Conservation (phyloP, 441 rosid species). For the Lepidium campestre region DNA sequence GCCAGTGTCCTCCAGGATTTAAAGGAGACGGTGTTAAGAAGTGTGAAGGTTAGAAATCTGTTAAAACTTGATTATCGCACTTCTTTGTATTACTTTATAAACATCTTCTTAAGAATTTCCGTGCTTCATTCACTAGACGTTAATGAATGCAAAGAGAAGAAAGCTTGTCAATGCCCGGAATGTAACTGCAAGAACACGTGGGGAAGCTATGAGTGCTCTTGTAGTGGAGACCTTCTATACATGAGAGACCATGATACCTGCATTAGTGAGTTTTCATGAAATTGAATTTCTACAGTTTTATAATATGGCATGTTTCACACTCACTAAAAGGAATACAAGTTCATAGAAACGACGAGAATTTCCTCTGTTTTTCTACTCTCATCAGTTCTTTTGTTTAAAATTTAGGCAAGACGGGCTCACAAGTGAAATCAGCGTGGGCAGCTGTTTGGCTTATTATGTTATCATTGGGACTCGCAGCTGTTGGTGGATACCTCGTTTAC, state of each 20-base stretch:
- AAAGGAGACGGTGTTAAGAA: slow-evolving; percentile 78
- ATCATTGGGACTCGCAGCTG: slow-evolving; percentile 76
- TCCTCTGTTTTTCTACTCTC: background rate
- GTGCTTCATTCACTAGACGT: slow-evolving; percentile 40
- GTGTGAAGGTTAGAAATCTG: slow-evolving; percentile 54
- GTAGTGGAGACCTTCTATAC: slow-evolving; percentile 78
- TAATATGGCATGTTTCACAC: background rate
- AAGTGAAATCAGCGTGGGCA: slow-evolving; percentile 79
- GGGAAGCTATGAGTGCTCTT: slow-evolving; percentile 88
- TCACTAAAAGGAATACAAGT: background rate
- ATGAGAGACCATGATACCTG: slow-evolving; percentile 90
- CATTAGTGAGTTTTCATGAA: slow-evolving; percentile 54
- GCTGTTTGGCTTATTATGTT: slow-evolving; percentile 81
- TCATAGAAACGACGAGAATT: background rate
- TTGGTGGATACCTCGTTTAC: slow-evolving; percentile 86
- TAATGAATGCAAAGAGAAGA: slow-evolving; percentile 80
- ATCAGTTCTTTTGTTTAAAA: background rate
- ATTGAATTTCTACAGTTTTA: background rate
- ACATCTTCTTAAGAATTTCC: background rate
- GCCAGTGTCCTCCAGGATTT: slow-evolving; percentile 84
- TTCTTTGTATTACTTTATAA: background rate
- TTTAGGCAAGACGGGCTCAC: slow-evolving; percentile 65
- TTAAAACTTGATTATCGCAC: background rate
- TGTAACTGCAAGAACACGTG: slow-evolving; percentile 86
- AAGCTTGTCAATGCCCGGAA: slow-evolving; percentile 87